A percentile compares a stretch with the other conserved stretches of the same genome.
Evolutionary conservation across 306 rosid genomes (phyloP).

Genomic region (Acacia melanoxylon): DNA sequence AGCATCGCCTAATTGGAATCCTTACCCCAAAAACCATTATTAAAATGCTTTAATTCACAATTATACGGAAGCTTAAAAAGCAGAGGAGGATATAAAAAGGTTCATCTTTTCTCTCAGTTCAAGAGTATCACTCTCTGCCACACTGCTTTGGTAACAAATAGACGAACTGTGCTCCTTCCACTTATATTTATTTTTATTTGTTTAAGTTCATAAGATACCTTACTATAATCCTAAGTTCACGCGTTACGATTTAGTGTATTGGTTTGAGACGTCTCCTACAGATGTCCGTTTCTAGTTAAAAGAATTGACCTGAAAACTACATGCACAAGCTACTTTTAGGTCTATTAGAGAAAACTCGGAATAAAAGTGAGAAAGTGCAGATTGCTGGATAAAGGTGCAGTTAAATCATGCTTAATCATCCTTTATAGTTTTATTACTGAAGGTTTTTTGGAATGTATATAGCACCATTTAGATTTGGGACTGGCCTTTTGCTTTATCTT

Average conservation of each 20-base stretch:
- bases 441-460: neutral
- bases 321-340: neutral
- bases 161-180: neutral
- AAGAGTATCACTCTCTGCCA: neutral
- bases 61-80: neutral
- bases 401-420: neutral
- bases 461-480: neutral
- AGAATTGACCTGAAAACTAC: neutral
- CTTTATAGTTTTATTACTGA: neutral
- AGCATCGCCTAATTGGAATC: neutral
- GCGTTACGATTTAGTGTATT: neutral
- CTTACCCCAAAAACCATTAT: neutral
- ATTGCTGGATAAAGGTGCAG: neutral
- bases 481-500: constrained; percentile 2
- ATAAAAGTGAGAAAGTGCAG: neutral
- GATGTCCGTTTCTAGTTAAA: neutral
- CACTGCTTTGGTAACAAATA: neutral
- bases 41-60: neutral
- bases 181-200: neutral
- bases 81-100: neutral
- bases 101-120: neutral
- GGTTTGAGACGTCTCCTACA: neutral
- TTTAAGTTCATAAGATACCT: neutral
- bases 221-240: neutral
- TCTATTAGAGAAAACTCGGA: neutral